phyloP scores from a whole-genome alignment of 148 eudicot genomes.

The Silene uniflora region DNA sequence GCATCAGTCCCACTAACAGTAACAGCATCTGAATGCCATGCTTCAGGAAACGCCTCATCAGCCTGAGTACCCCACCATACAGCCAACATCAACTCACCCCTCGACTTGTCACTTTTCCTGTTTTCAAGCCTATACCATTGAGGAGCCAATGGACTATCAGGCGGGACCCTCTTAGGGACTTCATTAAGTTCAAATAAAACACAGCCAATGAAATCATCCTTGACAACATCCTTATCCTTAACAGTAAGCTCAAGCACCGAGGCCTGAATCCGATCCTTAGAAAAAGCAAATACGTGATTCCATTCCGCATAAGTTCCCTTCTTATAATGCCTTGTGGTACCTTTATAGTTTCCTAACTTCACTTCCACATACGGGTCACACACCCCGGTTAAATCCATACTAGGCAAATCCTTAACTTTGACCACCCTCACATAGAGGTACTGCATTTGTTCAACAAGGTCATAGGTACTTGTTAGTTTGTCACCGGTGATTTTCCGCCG shows the following conservation, averaged over 20 bases:
- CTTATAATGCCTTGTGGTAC: too few species aligned
- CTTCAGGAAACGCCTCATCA: too few species aligned
- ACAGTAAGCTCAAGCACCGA: slow-evolving; percentile 74
- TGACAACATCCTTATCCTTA: slow-evolving; percentile 51
- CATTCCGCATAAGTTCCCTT: slow-evolving; percentile 65
- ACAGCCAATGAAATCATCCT: slow-evolving; percentile 70
- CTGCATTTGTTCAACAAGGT: slow-evolving; percentile 93
- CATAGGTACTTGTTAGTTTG: slow-evolving; percentile 88
- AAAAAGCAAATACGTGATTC: too few species aligned
- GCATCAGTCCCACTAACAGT: too few species aligned
- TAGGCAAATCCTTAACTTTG: slow-evolving; percentile 54
- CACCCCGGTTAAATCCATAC: too few species aligned
- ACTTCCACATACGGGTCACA: too few species aligned
- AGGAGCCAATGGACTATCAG: slow-evolving; percentile 89
- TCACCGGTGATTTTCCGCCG: slow-evolving; percentile 46
- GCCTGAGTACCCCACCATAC: too few species aligned
- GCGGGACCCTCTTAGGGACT: slow-evolving; percentile 78
- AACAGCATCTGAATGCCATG: too few species aligned
- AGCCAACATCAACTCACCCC: too few species aligned
- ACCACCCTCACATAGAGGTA: slow-evolving; percentile 79
- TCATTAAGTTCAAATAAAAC: slow-evolving; percentile 87
- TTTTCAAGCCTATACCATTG: slow-evolving; percentile 96
- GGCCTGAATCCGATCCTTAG: slow-evolving; percentile 74
- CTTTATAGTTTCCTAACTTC: slow-evolving; percentile 83
- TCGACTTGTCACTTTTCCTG: slow-evolving; percentile 60